A percentile compares a stretch with the other conserved stretches of the same genome.
phyloP scores from a whole-genome alignment of 2,329 filamentous ascomycete species.

The Xylaria multiplex region DNA sequence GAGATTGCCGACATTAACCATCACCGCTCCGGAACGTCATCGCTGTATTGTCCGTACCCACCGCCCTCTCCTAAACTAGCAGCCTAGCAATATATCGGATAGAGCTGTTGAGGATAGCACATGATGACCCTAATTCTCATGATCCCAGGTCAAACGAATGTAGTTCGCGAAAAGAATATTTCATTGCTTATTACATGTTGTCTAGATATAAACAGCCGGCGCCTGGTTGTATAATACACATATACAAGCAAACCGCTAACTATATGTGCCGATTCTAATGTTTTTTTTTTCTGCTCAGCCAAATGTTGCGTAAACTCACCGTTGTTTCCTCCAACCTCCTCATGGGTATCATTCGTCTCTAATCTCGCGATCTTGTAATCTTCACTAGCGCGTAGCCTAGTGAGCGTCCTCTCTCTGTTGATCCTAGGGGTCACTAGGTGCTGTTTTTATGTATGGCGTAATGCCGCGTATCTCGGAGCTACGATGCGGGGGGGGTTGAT shows the following conservation, averaged over 20 bases:
- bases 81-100: too few relatives aligned
- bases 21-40: too few relatives aligned
- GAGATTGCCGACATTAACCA: too few relatives aligned
- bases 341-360: slow-evolving; percentile 36
- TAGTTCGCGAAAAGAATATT: slow-evolving; percentile 41
- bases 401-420: slow-evolving; percentile 19
- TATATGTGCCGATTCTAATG: slow-evolving; percentile 23
- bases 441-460: slow-evolving; percentile 3
- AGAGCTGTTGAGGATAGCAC: too few relatives aligned
- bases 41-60: too few relatives aligned
- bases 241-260: slow-evolving; percentile 20
- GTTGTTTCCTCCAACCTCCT: slow-evolving; percentile 7
- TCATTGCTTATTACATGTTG: slow-evolving; percentile 46
- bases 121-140: not conserved
- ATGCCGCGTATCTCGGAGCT: not conserved
- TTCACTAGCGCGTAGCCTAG: slow-evolving; percentile 1
- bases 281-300: slow-evolving; percentile 11
- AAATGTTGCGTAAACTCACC: slow-evolving; percentile 16
- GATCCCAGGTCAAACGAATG: not conserved
- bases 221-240: slow-evolving; percentile 10
- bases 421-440: slow-evolving; percentile 13
- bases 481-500: not conserved
- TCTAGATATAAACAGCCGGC: slow-evolving; percentile 42
- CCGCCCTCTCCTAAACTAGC: too few relatives aligned
- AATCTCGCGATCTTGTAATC: slow-evolving; percentile 12